These are phyloP conservation scores for Hypomontagnella submonticulosa DNA, from an alignment of 495 filamentous ascomycete species.

Conservation along the genomic window DNA sequence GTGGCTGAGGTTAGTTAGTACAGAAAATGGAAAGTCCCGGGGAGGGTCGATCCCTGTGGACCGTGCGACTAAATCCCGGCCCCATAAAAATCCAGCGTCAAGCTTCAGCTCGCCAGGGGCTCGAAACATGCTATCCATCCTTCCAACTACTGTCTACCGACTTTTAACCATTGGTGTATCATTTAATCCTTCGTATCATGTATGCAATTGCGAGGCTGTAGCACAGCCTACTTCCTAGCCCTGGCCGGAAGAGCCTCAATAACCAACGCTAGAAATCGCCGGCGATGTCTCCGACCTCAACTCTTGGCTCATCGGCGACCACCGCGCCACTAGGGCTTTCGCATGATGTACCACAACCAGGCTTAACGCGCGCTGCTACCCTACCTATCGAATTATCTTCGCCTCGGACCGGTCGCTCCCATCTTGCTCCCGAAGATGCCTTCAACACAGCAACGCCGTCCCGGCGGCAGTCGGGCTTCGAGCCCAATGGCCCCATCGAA, in stretches of 20 bases:
- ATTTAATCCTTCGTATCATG: slow-evolving; percentile 11
- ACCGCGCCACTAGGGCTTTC: slow-evolving; percentile 1
- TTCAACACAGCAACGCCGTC: slow-evolving; percentile 71
- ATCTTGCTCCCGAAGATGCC: slow-evolving; percentile 86
- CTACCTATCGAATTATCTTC: slow-evolving; percentile 49
- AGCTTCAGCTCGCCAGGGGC: slow-evolving; percentile 9
- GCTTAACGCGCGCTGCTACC: slow-evolving; percentile 55
- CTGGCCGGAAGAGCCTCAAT: neutral
- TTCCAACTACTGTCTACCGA: neutral
- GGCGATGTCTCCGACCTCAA: slow-evolving; percentile 24
- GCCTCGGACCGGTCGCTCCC: slow-evolving; percentile 60
- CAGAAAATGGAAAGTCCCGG: neutral
- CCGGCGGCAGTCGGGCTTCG: slow-evolving; percentile 60
- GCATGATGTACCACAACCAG: slow-evolving; percentile 34
- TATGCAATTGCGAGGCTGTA: slow-evolving; percentile 23
- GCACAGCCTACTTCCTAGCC: slow-evolving; percentile 15
- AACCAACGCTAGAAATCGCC: slow-evolving; percentile 1
- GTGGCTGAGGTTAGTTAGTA: no score
- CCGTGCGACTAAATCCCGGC: neutral
- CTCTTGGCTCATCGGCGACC: slow-evolving; percentile 11
- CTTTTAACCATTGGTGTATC: neutral
- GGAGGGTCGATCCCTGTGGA: neutral
- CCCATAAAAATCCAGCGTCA: neutral
- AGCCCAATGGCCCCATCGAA: slow-evolving; percentile 50
- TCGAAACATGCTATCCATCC: neutral